Percentiles rank a stretch among this genome's conserved stretches.
Evolutionary conservation across 441 rosid genomes (phyloP).

Genomic region (Erodium moschatum): DNA sequence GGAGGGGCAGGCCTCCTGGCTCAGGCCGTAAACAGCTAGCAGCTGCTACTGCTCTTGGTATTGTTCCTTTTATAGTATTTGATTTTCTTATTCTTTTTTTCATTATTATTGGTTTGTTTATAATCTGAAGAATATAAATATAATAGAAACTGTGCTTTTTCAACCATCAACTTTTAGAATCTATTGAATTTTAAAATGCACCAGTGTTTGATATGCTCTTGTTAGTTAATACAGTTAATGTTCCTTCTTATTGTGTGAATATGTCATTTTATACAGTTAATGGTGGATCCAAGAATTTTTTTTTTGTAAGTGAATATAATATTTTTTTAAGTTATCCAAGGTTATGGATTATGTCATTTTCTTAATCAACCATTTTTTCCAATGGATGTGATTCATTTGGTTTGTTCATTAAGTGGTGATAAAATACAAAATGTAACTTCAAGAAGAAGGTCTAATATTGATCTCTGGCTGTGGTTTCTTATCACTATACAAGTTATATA

Average conservation of each 20-base stretch:
- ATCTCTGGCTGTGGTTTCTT: neutral
- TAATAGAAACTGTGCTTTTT: neutral
- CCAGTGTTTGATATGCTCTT: neutral
- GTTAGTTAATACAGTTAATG: neutral
- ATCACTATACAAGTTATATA: too few relatives aligned
- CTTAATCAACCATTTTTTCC: neutral
- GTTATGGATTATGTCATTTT: neutral
- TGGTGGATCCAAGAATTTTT: neutral
- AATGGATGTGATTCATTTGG: neutral
- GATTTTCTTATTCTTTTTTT: too few relatives aligned
- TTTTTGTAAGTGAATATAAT: neutral
- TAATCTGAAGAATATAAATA: neutral
- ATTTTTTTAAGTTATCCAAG: neutral
- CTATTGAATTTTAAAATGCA: neutral
- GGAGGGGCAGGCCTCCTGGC: slow-evolving; percentile 33
- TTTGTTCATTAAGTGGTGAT: neutral
- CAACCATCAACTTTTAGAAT: neutral
- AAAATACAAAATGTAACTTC: neutral
- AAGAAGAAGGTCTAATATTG: neutral
- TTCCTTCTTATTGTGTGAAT: neutral
- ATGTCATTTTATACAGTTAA: too few relatives aligned
- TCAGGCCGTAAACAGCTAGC: slow-evolving; percentile 23
- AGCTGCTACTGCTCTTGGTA: slow-evolving; percentile 19
- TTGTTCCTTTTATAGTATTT: neutral
- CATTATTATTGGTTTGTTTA: neutral